phyloP scores from a whole-genome alignment of 345 rosid genomes.

The Physaria fendleri region DNA sequence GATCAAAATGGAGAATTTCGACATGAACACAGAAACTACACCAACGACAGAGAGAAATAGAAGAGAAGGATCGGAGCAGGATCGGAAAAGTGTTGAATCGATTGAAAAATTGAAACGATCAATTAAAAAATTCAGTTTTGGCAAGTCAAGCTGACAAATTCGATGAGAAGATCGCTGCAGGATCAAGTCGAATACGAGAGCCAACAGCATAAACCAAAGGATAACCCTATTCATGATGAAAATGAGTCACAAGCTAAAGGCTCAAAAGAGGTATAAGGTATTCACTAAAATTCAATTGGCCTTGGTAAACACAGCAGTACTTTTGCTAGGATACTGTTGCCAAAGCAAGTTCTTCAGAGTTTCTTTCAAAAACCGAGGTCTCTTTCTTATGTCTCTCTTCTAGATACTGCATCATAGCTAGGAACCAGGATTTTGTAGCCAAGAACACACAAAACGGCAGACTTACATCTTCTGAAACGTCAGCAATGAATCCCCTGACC shows the following conservation, averaged over 20 bases:
- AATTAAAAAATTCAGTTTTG: too few relatives aligned
- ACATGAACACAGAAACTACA: too few relatives aligned
- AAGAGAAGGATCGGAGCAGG: too few relatives aligned
- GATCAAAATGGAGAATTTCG: too few relatives aligned
- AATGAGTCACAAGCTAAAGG: slow-evolving; percentile 25
- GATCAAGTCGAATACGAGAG: slow-evolving; percentile 30
- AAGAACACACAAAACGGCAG: slow-evolving; percentile 47
- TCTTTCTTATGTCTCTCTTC: slow-evolving; percentile 27
- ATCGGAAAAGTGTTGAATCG: too few relatives aligned
- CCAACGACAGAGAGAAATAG: too few relatives aligned
- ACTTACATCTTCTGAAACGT: slow-evolving; percentile 26
- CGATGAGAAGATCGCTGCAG: too few relatives aligned
- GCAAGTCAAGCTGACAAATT: too few relatives aligned
- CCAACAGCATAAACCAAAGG: slow-evolving; percentile 44
- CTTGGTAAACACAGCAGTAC: slow-evolving; percentile 41
- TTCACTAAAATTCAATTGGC: slow-evolving; percentile 40
- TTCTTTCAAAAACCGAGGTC: slow-evolving; percentile 13
- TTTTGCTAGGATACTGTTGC: slow-evolving; percentile 32
- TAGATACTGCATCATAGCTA: slow-evolving; percentile 36
- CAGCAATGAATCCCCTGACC: slow-evolving; percentile 38
- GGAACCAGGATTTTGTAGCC: slow-evolving; percentile 37
- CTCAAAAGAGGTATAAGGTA: slow-evolving; percentile 41
- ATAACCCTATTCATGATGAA: slow-evolving; percentile 10
- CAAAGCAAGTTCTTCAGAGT: slow-evolving; percentile 31
- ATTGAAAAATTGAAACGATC: too few relatives aligned